These are phyloP conservation scores for Smithsoniella earleae DNA, from an alignment of 163 green algal genomes.

Conservation along the genomic window DNA sequence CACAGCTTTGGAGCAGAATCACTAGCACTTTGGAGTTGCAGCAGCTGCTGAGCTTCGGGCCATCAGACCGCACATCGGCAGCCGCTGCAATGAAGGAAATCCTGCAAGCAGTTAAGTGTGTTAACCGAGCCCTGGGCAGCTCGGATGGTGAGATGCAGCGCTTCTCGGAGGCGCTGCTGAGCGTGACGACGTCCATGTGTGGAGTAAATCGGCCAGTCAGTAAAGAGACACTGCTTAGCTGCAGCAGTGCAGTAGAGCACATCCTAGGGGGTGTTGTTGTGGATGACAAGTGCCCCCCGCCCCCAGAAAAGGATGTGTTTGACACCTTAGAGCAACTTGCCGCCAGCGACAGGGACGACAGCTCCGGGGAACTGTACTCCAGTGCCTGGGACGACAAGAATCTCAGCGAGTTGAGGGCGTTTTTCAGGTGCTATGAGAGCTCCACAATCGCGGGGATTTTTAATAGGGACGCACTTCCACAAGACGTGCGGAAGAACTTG, in stretches of 20 bases:
- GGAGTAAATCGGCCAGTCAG: constrained; percentile 14
- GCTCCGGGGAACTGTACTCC: neutral
- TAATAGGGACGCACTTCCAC: neutral
- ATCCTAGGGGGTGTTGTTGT: neutral
- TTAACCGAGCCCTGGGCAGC: neutral
- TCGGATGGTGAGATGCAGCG: neutral
- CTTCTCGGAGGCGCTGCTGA: neutral
- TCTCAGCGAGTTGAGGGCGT: neutral
- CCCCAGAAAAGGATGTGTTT: neutral
- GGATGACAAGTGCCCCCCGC: neutral
- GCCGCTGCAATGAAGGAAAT: neutral
- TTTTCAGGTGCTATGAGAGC: neutral
- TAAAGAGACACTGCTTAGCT: neutral
- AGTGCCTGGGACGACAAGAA: neutral
- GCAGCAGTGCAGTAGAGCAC: neutral
- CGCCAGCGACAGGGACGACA: too few species aligned
- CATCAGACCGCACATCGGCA: neutral
- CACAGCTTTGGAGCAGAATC: too few species aligned
- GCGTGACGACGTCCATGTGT: neutral
- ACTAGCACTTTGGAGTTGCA: too few species aligned
- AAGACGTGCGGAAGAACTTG: neutral
- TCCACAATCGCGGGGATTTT: neutral
- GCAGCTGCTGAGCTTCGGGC: neutral
- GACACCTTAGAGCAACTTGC: neutral
- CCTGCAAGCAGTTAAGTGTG: neutral